Base-by-base conservation (phyloP, 306 rosid species). In the Casuarina glauca region DNA sequence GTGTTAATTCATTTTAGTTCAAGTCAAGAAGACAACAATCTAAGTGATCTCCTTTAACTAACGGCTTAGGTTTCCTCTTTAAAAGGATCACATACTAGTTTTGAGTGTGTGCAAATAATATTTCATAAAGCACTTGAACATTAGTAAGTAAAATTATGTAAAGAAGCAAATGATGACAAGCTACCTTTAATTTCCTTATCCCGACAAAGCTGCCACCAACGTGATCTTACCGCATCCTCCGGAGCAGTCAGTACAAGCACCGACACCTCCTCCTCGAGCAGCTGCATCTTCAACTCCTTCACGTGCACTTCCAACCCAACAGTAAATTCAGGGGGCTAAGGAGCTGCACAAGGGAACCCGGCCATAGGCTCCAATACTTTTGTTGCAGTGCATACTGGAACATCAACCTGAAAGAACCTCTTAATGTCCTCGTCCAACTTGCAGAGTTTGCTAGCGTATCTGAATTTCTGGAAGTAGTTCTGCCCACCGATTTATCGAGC, bases 181-280 rank as follows among this genome's bases (percentile, higher is more conserved):
- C 49, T 81, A 91, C 92, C 92, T 82, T 46, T 69, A 4, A 86
- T 81, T 15, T 89, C 53, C 15, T 78, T 38, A 44, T 89, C 88
- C 64, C 74, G 81, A 68, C 89, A 89, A n/a, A 91, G 69, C 75
- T 41, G 70, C 76, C 8, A 81, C 92, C 72, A 91, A 79, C 0
- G 96, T 83, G 11, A 90, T 79, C 81, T 89, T 91, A 49, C 93
- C 92, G 0, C 81, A 81, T 49, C 93, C 96, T 15, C 72, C 85
- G 1, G 85, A 20, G 88, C 90, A 6, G 92, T 86, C 32, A 91
- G 50, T 6, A 85, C 87, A 2, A 80, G 51, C 74, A 86, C 83
- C 0, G 87, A 70, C 3, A 13, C 77, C 3, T 20, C 81, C 32
- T 61, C 73, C 48, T 42, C 55, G 1, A 89, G 77, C 70, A 89